These are phyloP conservation scores for Geotrichum aggregatum DNA, from an alignment of 1,139 yeast genomes.

Conservation along the genomic window DNA sequence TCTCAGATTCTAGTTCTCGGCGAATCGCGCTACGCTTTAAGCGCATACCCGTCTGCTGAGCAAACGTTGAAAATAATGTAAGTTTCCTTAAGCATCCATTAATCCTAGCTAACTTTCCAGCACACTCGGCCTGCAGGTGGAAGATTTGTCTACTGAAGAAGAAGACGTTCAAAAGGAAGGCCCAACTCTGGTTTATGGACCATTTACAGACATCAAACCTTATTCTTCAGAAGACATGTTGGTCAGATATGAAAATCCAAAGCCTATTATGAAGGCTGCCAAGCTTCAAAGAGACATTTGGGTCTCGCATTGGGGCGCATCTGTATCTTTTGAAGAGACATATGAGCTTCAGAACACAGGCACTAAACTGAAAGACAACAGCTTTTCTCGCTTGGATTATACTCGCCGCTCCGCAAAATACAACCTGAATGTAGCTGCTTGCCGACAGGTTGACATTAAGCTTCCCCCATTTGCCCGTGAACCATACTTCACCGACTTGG, in stretches of 20 bases:
- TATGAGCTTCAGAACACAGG: conserved; percentile 77
- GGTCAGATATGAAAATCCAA: conserved; percentile 60
- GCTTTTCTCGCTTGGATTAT: conserved; percentile 73
- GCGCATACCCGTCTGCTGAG: conserved; percentile 61
- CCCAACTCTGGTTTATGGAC: conserved; percentile 52
- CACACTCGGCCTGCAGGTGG: conserved; percentile 20
- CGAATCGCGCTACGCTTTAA: conserved; percentile 54
- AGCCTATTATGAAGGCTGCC: conserved; percentile 60
- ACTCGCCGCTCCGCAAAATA: conserved; percentile 43
- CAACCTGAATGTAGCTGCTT: conserved; percentile 39
- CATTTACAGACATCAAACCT: conserved; percentile 48
- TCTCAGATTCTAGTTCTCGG: conserved; percentile 56
- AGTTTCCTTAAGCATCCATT: no score
- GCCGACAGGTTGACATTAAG: conserved; percentile 47
- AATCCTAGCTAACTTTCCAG: conserved; percentile 1
- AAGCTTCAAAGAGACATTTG: conserved; percentile 71
- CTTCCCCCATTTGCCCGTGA: conserved; percentile 52
- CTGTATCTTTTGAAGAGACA: conserved; percentile 71
- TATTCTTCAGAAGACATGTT: conserved; percentile 49
- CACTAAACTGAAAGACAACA: conserved; percentile 54
- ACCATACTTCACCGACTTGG: conserved; percentile 78
- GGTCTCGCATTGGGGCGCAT: conserved; percentile 71
- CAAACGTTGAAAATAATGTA: conserved; percentile 25
- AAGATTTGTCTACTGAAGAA: conserved; percentile 28
- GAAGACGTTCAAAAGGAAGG: conserved; percentile 17